phyloP scores from a whole-genome alignment of 2,329 filamentous ascomycete species.

The Fusarium sp. region DNA sequence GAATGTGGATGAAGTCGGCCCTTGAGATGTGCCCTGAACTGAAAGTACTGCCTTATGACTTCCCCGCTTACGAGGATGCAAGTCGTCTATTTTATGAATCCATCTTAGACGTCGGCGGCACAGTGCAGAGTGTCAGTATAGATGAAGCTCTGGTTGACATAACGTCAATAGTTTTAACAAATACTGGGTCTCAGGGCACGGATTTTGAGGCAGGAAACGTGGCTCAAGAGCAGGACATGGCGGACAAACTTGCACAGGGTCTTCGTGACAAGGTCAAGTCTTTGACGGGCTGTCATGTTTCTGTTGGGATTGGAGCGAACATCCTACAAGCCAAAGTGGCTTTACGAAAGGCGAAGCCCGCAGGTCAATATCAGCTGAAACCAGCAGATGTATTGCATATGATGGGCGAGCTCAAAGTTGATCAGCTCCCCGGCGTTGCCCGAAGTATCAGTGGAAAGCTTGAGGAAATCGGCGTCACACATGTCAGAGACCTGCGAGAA shows the following conservation, averaged over 20 bases:
- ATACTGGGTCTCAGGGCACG: slow-evolving; percentile 73
- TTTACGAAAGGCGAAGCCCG: slow-evolving; percentile 90
- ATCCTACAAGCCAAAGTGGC: slow-evolving; percentile 93
- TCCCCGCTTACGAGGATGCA: slow-evolving; percentile 92
- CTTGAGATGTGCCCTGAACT: slow-evolving; percentile 85
- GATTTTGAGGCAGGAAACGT: slow-evolving; percentile 76
- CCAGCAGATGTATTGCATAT: slow-evolving; percentile 83
- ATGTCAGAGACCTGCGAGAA: slow-evolving; percentile 85
- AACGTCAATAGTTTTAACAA: slow-evolving; percentile 75
- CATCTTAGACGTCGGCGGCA: slow-evolving; percentile 81
- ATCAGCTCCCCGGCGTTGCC: slow-evolving; percentile 91
- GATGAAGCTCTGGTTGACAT: slow-evolving; percentile 94
- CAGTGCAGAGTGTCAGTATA: slow-evolving; percentile 96
- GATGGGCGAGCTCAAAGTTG: slow-evolving; percentile 81
- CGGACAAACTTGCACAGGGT: slow-evolving; percentile 72
- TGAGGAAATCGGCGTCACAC: slow-evolving; percentile 84
- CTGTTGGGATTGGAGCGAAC: slow-evolving; percentile 91
- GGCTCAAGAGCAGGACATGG: slow-evolving; percentile 82
- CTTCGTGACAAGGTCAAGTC: slow-evolving; percentile 78
- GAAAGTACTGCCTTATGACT: slow-evolving; percentile 95
- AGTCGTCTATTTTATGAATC: slow-evolving; percentile 89
- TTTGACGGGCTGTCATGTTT: slow-evolving; percentile 87
- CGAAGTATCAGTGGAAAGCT: slow-evolving; percentile 89
- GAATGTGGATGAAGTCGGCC: slow-evolving; percentile 99
- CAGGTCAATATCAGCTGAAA: slow-evolving; percentile 89